Conservation (phyloP, 768 basidiomycete species). For the Trametes cingulata region DNA sequence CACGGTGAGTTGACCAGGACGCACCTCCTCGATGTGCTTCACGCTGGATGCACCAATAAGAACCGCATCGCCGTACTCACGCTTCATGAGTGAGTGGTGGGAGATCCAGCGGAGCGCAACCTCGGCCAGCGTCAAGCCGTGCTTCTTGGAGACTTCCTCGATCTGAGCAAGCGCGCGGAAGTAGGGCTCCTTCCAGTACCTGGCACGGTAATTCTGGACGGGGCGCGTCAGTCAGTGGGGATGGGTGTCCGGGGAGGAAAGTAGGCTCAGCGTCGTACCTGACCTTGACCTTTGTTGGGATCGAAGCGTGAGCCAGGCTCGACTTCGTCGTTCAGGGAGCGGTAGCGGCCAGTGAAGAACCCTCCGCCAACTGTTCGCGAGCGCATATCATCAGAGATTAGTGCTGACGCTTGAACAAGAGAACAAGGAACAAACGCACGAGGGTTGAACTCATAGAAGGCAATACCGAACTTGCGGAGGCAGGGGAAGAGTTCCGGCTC, state of each 20-base stretch:
- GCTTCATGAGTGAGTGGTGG: conserved; percentile 49
- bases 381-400: background rate
- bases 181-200: conserved; percentile 55
- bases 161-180: conserved; percentile 51
- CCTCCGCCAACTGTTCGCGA: conserved; percentile 37
- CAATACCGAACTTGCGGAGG: conserved; percentile 42
- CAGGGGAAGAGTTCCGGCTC: conserved; percentile 47
- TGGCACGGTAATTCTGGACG: conserved; percentile 25
- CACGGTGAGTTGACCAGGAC: background rate
- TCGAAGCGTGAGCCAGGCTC: conserved; percentile 63
- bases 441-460: conserved; percentile 43
- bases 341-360: conserved; percentile 43
- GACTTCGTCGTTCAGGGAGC: conserved; percentile 37
- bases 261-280: conserved; percentile 32
- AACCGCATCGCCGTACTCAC: conserved; percentile 50
- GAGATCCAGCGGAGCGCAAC: conserved; percentile 47
- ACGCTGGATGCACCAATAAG: conserved; percentile 65
- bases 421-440: conserved; percentile 28
- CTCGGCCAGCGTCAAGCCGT: conserved; percentile 42
- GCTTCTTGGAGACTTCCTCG: conserved; percentile 40
- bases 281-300: conserved; percentile 44
- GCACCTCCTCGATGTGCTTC: conserved; percentile 55
- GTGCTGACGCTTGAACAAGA: background rate
- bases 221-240: background rate
- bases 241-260: background rate